Evolutionary conservation across 495 filamentous ascomycete genomes (phyloP), one percentile per base, ranked within the genome.

Genomic region (Cercophora sp.): DNA sequence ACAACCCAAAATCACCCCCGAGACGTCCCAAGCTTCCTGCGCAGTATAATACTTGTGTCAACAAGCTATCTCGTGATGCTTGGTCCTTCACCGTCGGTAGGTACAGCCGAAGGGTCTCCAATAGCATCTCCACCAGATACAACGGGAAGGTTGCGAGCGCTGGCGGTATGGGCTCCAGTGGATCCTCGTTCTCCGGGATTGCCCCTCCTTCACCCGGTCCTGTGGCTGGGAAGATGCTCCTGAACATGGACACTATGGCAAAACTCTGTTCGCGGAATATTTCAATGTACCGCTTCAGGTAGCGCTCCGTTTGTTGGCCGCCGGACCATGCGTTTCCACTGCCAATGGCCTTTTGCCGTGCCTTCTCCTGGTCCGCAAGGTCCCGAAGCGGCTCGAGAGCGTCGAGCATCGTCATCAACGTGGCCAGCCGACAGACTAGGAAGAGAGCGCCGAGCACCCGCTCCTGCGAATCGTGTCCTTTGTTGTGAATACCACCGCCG

Each of bases 191-290:
- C 16, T 42, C 27, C 15, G 13, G 8, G 4, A 43, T 24, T 16
- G 29, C 15, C 5, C 45, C 19, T 18, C 51, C 45, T 10, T 48
- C 54, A 11, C 19, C 52, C 2, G 52, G 19, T 2, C 48, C 36
- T 11, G 55, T 25, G 2, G 74, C 70, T 2, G 86, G 82, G 63
- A 96, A 97, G 39, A 97, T 93, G 59, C 82, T 88, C 55, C 83
- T 86, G 65, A 93, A 96, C 79, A 96, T 87, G 16, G 87, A 91
- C 18, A 97, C 80, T 52, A 96, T 94, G 9, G 86, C 87, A 62
- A 99, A 99, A 61, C 88, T 93, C 69, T 99, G 94, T 70, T 99
- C 94, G 46, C 94, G 86, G 70, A 96, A 97, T 24, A 97, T 95
- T 67, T 99, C 94, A 59, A 99, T 85, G 71, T 95, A 99, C 46